Conservation (phyloP, 441 rosid genomes). For the Euphorbia schlechtendalii region DNA sequence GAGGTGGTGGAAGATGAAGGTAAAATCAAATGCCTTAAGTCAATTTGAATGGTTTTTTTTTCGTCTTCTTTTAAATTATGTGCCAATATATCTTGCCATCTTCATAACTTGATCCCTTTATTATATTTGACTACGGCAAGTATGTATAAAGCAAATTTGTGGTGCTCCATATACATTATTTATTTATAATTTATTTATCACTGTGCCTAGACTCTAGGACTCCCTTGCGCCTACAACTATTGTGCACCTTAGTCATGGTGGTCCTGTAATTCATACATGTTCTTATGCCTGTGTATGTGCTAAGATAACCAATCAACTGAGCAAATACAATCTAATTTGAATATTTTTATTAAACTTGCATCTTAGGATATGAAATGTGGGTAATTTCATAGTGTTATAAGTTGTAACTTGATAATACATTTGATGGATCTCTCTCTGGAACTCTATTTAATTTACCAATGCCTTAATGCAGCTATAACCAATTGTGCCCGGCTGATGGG, state of each 20-base stretch:
- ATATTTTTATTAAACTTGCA: constrained; percentile 1
- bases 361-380: constrained; percentile 5
- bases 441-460: constrained; percentile 4
- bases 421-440: constrained; percentile 2
- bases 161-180: no score
- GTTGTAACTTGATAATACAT: not conserved
- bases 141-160: no score
- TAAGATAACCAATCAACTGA: constrained; percentile 1
- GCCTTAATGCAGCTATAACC: constrained; percentile 54
- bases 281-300: not conserved
- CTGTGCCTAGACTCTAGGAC: no score
- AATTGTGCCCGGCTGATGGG: constrained; percentile 72
- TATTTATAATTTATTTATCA: no score
- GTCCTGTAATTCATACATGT: constrained; percentile 2
- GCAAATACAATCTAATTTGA: not conserved
- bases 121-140: no score
- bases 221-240: not conserved
- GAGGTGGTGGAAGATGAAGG: constrained; percentile 82
- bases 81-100: constrained; percentile 1
- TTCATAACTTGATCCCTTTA: not conserved
- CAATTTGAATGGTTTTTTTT: constrained; percentile 5
- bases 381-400: not conserved
- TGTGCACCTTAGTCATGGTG: not conserved
- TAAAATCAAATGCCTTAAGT: constrained; percentile 20
- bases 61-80: not conserved